Evolutionary conservation across 805 yeast genomes (phyloP).

Genomic region (Myxozyma geophila): DNA sequence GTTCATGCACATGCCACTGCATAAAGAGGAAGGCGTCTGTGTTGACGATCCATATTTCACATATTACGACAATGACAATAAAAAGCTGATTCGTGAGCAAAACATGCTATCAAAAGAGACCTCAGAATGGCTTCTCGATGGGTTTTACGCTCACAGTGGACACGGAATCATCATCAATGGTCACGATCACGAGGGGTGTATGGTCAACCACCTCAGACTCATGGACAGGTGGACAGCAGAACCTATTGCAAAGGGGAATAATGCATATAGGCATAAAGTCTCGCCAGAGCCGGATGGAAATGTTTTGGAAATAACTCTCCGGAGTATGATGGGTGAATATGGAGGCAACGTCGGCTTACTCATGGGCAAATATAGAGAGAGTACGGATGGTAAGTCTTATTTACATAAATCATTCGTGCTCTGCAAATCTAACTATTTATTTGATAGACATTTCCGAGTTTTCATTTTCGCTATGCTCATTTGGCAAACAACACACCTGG

Average conservation of each 20-base stretch:
- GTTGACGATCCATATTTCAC: slow-evolving; percentile 79
- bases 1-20: slow-evolving; percentile 87
- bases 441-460: slow-evolving; percentile 47
- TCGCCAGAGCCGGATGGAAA: slow-evolving; percentile 10
- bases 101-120: slow-evolving; percentile 77
- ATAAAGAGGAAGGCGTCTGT: slow-evolving; percentile 80
- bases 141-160: slow-evolving; percentile 63
- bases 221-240: slow-evolving; percentile 14
- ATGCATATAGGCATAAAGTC: background rate
- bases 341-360: slow-evolving; percentile 87
- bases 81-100: slow-evolving; percentile 69
- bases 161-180: slow-evolving; percentile 77
- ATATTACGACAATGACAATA: slow-evolving; percentile 59
- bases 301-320: slow-evolving; percentile 61
- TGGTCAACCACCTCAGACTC: slow-evolving; percentile 42
- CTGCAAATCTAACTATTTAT: background rate
- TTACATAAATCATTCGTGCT: too few relatives aligned
- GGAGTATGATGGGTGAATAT: slow-evolving; percentile 96
- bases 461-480: slow-evolving; percentile 74
- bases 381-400: slow-evolving; percentile 35
- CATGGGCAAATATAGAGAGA: slow-evolving; percentile 66
- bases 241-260: slow-evolving; percentile 15
- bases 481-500: slow-evolving; percentile 90
- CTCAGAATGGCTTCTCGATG: slow-evolving; percentile 67
- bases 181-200: slow-evolving; percentile 96